A percentile compares a stretch with the other conserved stretches of the same genome.
Conservation (phyloP, 148 eudicot species). For the Dianthus caryophyllus region DNA sequence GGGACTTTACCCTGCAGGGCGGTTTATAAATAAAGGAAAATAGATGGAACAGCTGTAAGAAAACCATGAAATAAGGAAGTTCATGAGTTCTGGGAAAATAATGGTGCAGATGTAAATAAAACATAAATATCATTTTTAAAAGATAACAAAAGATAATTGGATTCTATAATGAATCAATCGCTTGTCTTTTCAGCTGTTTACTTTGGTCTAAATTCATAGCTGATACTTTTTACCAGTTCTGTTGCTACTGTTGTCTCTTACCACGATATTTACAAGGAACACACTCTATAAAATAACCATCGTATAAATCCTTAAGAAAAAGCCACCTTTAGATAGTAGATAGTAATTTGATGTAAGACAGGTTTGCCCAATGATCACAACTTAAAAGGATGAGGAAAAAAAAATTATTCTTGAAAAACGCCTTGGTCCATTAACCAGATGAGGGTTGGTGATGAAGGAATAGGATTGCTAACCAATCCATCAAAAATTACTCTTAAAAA, state of each 20-base stretch:
- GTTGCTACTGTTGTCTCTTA: background rate
- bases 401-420: background rate
- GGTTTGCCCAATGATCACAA: background rate
- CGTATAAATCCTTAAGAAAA: background rate
- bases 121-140: background rate
- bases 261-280: background rate
- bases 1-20: slow-evolving; percentile 54
- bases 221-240: background rate
- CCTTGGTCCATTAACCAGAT: background rate
- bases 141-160: background rate
- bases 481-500: slow-evolving; percentile 1
- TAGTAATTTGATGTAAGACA: background rate
- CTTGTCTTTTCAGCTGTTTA: background rate
- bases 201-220: background rate
- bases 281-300: background rate
- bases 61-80: background rate
- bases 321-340: background rate
- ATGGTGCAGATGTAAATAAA: too few species aligned
- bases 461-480: slow-evolving; percentile 6
- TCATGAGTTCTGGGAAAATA: background rate
- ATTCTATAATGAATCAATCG: background rate
- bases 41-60: background rate
- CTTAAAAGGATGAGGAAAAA: background rate
- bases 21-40: background rate
- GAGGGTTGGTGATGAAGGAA: background rate